Evolutionary conservation across 2,329 filamentous ascomycete species (phyloP).

Genomic region (Diaporthe ampelina): DNA sequence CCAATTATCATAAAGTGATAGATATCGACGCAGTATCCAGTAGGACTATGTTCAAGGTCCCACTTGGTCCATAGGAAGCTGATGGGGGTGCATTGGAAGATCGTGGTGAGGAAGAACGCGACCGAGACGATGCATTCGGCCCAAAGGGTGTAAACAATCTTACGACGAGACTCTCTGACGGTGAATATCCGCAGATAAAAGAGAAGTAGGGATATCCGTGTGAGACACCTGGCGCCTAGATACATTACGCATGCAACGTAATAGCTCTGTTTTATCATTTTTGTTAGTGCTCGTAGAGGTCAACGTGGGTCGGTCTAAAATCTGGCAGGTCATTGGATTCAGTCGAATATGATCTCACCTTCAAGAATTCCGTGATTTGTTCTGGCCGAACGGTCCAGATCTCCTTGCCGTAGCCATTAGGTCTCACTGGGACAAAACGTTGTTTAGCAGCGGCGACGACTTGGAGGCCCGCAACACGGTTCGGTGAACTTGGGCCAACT

Average conservation of each 20-base stretch:
- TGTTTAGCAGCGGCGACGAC: neutral
- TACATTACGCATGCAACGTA: slow-evolving; percentile 5
- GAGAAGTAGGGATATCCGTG: neutral
- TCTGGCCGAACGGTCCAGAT: neutral
- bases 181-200: slow-evolving; percentile 26
- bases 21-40: slow-evolving; percentile 1
- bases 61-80: slow-evolving; percentile 67
- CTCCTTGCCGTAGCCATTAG: neutral
- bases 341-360: neutral
- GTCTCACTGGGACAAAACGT: neutral
- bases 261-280: neutral
- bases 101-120: slow-evolving; percentile 57
- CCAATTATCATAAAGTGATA: slow-evolving; percentile 14
- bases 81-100: slow-evolving; percentile 68
- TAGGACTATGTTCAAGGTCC: slow-evolving; percentile 56
- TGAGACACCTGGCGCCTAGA: neutral
- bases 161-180: slow-evolving; percentile 1
- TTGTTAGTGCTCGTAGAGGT: too few species aligned
- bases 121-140: slow-evolving; percentile 47
- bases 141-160: neutral
- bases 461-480: neutral
- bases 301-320: too few species aligned
- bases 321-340: too few species aligned
- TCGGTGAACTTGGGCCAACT: neutral
- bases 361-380: neutral